Evolutionary conservation across 73 alveolate genomes (phyloP), one percentile per base, ranked within the genome.

Genomic region (Paramecium sonneborni): DNA sequence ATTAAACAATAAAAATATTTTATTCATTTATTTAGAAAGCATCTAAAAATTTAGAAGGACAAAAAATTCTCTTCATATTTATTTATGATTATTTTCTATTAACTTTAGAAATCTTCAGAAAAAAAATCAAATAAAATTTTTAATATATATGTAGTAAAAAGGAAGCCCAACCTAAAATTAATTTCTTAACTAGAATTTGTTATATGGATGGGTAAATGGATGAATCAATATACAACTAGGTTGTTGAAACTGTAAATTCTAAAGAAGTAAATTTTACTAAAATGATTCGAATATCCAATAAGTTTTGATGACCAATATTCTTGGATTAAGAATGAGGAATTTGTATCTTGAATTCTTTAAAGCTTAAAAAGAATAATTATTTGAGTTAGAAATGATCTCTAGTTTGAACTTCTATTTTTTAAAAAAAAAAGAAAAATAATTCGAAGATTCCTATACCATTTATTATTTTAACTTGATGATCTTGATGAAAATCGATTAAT

Each of bases 61-160:
- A 43, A 12, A 79, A 79, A 21, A 46, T 79, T 6, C 90, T 10
- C 41, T 79, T 24, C 55, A 79, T 39, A 62, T 79, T 21, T 23
- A 79, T 94, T 15, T 95, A 95, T 58, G 98, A 95, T 62, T 85
- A 24, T 68, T 89, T 93, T 74, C 92, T 93, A 89, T 74, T 90
- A 20, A 93, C 1, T 86, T 95, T 23, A 95, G 93, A 43, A 92
- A 93, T 28, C 97, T 95, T 3, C 97, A 35, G 98, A 95, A 85
- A 93, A 85, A 93, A 95, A 79, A 92, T 87, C 15, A 62, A 62
- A 85, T 76, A 87, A 76, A 26, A 41, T 0, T 79, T 79, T 23
- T 79, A 20, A 24, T 79, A 10, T 44, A 79, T 79, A 30, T 21
- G 32, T 24, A 20, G 35, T 43, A 43, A 39, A 14, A 79, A 23